Base-by-base conservation (phyloP, 2,329 filamentous ascomycete species). In the Fonsecaea multimorphosa region DNA sequence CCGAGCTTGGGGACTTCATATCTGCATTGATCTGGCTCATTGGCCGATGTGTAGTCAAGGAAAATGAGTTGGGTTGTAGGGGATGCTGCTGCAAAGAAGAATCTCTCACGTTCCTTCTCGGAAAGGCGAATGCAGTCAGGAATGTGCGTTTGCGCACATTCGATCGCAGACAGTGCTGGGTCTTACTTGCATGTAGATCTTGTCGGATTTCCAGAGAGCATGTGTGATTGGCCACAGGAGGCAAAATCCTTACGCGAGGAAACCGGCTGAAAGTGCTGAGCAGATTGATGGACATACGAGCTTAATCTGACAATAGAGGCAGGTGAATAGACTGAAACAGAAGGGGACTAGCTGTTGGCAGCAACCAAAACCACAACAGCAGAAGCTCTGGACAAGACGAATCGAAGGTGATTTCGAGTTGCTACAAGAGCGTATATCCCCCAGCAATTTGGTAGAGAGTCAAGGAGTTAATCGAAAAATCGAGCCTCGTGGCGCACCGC, bases 1-100 rank as follows among this genome's bases (percentile, higher is more conserved):
- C 40, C 24, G 36, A n/a, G 6, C 11, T 11, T 40, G 55, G 38
- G n/a, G 27, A 22, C 24, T 68, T 63, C 62, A 68, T 63, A 7
- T 46, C 36, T 3, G 59, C n/a, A 24, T 12, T 49, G 44, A 16
- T 49, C 44, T 24, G 44, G 44, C 44, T 24, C 22, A 49, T 3
- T 12, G 44, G 22, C 16, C 16, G 38, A 19, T 5, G 2, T 7
- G n/a, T 7, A 12, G n/a, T 44, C 11, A 49, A 49, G 11, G 19
- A 24, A 27, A 14, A 27, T 1, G 44, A 24, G 1, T 14, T 14
- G 22, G 44, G 1, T 1, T 24, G 44, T 8, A 24, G 7, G 9
- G 22, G 19, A 14, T 24, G 22, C 9, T 49, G 44, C 22, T 12
- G 22, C 44, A 49, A 12, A 49, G 8, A 27, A 24, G 9, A 12